Percentiles rank a stretch among this genome's conserved stretches.
Evolutionary conservation across 192 early-diverging fungal genomes (phyloP).

Genomic region (Geranomyces michiganensis): DNA sequence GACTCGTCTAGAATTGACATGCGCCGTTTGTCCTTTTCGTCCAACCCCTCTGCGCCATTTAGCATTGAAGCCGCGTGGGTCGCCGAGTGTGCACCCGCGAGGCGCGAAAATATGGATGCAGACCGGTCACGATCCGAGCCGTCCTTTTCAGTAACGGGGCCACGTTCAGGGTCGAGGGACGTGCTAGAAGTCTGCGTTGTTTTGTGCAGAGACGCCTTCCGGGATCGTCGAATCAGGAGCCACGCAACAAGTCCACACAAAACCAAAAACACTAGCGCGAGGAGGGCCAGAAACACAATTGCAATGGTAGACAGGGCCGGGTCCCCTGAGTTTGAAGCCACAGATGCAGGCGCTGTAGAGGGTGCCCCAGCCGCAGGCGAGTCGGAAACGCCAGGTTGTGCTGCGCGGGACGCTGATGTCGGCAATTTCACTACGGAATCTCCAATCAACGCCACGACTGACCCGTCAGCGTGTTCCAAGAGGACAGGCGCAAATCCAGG

Average conservation of each 20-base stretch:
- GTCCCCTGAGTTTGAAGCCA: background rate
- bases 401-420: slow-evolving; percentile 4
- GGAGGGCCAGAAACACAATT: background rate
- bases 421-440: background rate
- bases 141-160: no score
- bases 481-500: background rate
- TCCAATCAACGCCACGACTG: background rate
- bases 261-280: background rate
- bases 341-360: background rate
- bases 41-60: background rate
- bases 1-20: no score
- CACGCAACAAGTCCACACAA: background rate
- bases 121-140: background rate
- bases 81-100: background rate
- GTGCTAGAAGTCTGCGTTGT: no score
- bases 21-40: background rate
- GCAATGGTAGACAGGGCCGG: background rate
- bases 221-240: no score
- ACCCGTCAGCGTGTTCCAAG: background rate
- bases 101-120: slow-evolving; percentile 1
- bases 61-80: background rate
- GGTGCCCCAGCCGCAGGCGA: background rate
- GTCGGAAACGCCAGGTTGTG: no score
- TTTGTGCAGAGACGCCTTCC: no score
- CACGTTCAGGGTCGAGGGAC: no score